Conservation (phyloP, 2,329 filamentous ascomycete genomes). For the Aspergillus sp. region DNA sequence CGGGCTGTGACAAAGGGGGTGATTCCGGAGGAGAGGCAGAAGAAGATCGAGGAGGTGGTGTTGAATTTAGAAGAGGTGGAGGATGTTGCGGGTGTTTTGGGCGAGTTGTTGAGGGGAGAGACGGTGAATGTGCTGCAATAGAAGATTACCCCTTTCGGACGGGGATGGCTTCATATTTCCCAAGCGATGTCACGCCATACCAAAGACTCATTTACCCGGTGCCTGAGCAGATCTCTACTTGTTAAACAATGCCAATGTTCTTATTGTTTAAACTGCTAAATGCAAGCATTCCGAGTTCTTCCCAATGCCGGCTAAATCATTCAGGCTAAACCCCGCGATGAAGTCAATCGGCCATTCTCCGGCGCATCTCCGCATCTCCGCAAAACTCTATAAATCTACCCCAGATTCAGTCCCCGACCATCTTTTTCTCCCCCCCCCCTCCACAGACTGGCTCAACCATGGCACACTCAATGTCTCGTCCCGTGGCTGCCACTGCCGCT, state of each 20-base stretch:
- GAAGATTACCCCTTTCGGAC: not conserved
- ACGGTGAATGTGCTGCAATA: not conserved
- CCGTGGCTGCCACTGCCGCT: not conserved
- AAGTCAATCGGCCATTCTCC: not conserved
- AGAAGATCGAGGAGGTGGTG: not conserved
- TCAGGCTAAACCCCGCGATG: conserved; percentile 1
- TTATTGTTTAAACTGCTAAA: too few relatives aligned
- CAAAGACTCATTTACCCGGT: not conserved
- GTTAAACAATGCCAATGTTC: too few relatives aligned
- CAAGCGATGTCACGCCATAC: too few relatives aligned
- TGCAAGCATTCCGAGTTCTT: too few relatives aligned
- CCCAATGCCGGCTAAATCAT: not conserved
- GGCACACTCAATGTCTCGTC: not conserved
- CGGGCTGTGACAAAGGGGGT: conserved; percentile 1
- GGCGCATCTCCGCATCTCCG: not conserved
- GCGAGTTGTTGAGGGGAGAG: not conserved
- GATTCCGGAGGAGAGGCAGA: not conserved
- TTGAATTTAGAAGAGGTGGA: not conserved
- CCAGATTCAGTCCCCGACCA: not conserved
- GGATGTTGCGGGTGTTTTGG: not conserved
- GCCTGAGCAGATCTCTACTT: not conserved
- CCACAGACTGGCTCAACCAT: not conserved
- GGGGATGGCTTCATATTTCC: too few relatives aligned
- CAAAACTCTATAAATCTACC: not conserved
- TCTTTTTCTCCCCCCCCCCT: not conserved